A percentile compares a stretch with the other conserved stretches of the same genome.
phyloP scores from a whole-genome alignment of 139 green algal species.

The Pseudopediastrum boryanum region DNA sequence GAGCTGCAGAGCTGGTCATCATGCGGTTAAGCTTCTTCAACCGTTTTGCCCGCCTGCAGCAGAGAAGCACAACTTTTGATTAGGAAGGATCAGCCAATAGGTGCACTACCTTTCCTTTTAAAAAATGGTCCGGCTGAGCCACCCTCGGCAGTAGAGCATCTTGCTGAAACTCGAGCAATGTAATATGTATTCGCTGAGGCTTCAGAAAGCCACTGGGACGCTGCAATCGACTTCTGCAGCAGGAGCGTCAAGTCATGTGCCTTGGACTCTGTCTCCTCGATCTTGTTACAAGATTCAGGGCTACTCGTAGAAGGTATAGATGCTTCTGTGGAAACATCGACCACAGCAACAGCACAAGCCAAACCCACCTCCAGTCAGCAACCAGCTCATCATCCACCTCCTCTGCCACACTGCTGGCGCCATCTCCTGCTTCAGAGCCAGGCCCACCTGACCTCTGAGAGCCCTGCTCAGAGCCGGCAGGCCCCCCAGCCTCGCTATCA shows the following conservation, averaged over 20 bases:
- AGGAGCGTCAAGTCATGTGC: no score
- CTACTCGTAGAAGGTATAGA: no score
- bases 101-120: background rate
- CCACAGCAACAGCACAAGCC: background rate
- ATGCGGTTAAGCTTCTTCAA: constrained; percentile 37
- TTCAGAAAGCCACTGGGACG: background rate
- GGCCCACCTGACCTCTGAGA: background rate
- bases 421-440: constrained; percentile 11
- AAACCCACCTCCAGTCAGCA: constrained; percentile 23
- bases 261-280: no score
- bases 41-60: constrained; percentile 32
- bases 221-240: background rate
- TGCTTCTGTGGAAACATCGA: background rate
- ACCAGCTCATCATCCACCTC: constrained; percentile 29
- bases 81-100: background rate
- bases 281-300: no score
- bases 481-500: background rate
- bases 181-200: background rate
- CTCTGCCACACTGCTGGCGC: background rate
- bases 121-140: background rate
- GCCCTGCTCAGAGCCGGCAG: background rate
- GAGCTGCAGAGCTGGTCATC: constrained; percentile 28
- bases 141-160: background rate
- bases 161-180: background rate
- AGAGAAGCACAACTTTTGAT: background rate